A percentile compares a stretch with the other conserved stretches of the same genome.
Conservation (phyloP, 805 yeast species). For the Nakazawaea anatomiae region DNA sequence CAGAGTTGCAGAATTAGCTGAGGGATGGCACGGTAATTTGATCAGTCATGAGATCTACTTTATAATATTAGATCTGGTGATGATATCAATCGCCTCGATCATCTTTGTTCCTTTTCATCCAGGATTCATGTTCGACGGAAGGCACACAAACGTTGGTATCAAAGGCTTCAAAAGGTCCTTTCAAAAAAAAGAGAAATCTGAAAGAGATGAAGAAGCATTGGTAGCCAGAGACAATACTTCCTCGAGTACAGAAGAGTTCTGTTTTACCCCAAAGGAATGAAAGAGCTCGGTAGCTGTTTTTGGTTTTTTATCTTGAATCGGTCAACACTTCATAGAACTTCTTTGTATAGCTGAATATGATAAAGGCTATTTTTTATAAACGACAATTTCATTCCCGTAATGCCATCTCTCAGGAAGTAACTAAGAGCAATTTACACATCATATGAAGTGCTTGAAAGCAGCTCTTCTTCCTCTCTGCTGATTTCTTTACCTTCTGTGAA, state of each 20-base stretch:
- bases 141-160: constrained; percentile 14
- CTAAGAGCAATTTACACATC: neutral
- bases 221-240: neutral
- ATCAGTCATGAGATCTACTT: constrained; percentile 56
- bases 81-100: constrained; percentile 47
- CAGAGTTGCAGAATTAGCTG: constrained; percentile 64
- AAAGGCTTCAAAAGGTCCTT: neutral
- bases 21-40: constrained; percentile 67
- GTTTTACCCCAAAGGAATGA: neutral
- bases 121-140: constrained; percentile 44
- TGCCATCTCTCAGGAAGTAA: no score
- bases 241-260: neutral
- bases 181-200: neutral
- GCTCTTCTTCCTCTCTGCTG: constrained; percentile 48
- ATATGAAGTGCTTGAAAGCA: constrained; percentile 5
- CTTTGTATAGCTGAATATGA: no score
- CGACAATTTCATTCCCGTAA: no score
- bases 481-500: constrained; percentile 54
- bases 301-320: no score
- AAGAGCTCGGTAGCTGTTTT: no score
- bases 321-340: no score
- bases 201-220: neutral
- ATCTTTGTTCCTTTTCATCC: constrained; percentile 57
- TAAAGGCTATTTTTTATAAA: no score
- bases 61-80: constrained; percentile 54